A percentile compares a stretch with the other conserved stretches of the same genome.
Evolutionary conservation across 139 green algal genomes (phyloP).

Genomic region (Asterochloris sp.): DNA sequence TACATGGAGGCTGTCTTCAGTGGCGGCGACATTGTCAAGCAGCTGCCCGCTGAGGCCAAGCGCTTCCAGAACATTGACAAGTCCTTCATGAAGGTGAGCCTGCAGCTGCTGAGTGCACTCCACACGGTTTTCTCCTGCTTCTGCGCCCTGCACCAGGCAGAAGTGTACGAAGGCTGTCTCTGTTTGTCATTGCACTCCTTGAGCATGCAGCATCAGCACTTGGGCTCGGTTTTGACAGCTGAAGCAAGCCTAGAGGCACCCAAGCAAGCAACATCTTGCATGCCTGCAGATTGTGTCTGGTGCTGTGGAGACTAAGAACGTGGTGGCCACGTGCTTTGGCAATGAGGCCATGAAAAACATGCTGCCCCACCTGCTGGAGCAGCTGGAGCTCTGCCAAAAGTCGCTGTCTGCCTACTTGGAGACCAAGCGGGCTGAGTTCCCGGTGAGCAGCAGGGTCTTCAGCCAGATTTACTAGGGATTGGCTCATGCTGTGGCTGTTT

Average conservation of each 20-base stretch:
- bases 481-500: no score
- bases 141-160: no score
- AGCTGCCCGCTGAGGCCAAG: conserved; percentile 93
- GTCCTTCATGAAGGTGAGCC: conserved; percentile 86
- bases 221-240: no score
- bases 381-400: conserved; percentile 97
- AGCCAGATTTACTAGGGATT: no score
- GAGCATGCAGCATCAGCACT: no score
- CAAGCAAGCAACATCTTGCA: neutral
- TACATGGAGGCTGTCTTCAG: conserved; percentile 97
- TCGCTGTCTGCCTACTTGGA: conserved; percentile 89
- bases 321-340: conserved; percentile 77
- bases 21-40: conserved; percentile 94
- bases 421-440: conserved; percentile 93
- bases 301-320: conserved; percentile 77
- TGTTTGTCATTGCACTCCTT: no score
- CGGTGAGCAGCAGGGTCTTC: conserved; percentile 12
- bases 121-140: no score
- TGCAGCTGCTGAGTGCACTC: no score
- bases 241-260: no score
- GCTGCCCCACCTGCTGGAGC: conserved; percentile 89
- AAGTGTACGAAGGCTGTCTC: no score
- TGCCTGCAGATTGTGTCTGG: conserved; percentile 71
- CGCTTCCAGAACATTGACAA: conserved; percentile 97
- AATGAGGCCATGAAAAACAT: conserved; percentile 90